Conservation (phyloP, 176 grass and related monocot genomes). For the Canna indica region DNA sequence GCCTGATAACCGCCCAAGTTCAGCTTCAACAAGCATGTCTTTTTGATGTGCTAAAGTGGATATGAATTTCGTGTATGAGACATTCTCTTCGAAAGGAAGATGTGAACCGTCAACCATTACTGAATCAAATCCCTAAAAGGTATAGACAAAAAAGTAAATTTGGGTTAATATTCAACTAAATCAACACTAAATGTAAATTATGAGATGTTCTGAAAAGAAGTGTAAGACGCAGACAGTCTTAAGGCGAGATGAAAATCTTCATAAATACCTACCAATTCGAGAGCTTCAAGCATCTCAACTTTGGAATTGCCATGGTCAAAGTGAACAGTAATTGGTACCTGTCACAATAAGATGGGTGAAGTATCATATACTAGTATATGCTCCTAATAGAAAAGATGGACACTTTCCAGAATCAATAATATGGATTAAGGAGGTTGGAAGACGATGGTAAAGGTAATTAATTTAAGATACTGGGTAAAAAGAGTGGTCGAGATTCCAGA, state of each 20-base stretch:
- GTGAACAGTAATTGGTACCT: constrained; percentile 86
- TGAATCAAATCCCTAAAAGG: constrained; percentile 86
- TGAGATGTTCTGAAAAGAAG: neutral
- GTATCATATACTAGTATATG: neutral
- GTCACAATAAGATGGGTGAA: constrained; percentile 6
- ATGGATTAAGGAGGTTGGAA: neutral
- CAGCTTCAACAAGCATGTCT: constrained; percentile 84
- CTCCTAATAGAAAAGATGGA: neutral
- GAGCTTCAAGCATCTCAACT: constrained; percentile 67
- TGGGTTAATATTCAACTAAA: constrained; percentile 10
- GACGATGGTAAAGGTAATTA: neutral
- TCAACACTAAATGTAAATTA: neutral
- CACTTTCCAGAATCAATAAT: neutral
- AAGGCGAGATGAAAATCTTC: constrained; percentile 7
- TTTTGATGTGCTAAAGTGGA: constrained; percentile 53
- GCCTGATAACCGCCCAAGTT: constrained; percentile 80
- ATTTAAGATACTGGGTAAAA: neutral
- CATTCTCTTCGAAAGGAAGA: constrained; percentile 58
- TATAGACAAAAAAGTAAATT: neutral
- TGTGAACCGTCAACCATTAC: constrained; percentile 90
- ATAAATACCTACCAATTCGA: constrained; percentile 60
- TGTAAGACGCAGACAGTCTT: neutral
- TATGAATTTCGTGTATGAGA: constrained; percentile 53
- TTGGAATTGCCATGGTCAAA: constrained; percentile 84
- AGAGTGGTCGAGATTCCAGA: neutral